Percentiles rank a stretch among this genome's conserved stretches.
Conservation (phyloP, 1,284 basidiomycete species). For the Porogramme epimiltina region DNA sequence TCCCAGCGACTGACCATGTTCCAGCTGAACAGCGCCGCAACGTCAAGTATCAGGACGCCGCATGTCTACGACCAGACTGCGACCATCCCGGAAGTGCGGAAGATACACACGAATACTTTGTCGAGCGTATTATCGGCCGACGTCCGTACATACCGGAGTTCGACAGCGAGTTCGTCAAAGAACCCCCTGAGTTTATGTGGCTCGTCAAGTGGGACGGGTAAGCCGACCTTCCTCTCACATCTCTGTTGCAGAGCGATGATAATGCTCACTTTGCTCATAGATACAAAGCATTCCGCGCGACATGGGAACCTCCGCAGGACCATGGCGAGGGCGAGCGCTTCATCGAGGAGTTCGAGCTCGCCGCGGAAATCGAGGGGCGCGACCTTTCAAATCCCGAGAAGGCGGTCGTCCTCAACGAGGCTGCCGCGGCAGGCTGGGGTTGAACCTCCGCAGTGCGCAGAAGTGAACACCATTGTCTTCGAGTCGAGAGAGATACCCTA, state of each 20-base stretch:
- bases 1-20: too few species aligned
- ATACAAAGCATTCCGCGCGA: constrained; percentile 16
- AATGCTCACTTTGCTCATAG: neutral
- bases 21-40: constrained; percentile 5
- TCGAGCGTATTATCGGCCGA: constrained; percentile 25
- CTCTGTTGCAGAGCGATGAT: too few species aligned
- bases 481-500: neutral
- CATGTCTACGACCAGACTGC: constrained; percentile 22
- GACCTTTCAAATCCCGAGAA: constrained; percentile 4
- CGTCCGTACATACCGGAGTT: constrained; percentile 12
- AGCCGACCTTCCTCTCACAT: constrained; percentile 1
- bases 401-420: constrained; percentile 17
- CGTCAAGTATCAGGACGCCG: constrained; percentile 14
- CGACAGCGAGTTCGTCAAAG: constrained; percentile 1
- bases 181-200: constrained; percentile 13
- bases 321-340: constrained; percentile 18
- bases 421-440: constrained; percentile 14
- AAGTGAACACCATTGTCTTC: too few species aligned
- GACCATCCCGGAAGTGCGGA: constrained; percentile 17
- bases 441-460: too few species aligned
- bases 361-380: constrained; percentile 19
- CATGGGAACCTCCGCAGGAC: constrained; percentile 17
- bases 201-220: constrained; percentile 24
- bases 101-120: constrained; percentile 21
- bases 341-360: constrained; percentile 21